Base-by-base conservation (phyloP, 1,284 basidiomycete species). In the Ustilago sp. region DNA sequence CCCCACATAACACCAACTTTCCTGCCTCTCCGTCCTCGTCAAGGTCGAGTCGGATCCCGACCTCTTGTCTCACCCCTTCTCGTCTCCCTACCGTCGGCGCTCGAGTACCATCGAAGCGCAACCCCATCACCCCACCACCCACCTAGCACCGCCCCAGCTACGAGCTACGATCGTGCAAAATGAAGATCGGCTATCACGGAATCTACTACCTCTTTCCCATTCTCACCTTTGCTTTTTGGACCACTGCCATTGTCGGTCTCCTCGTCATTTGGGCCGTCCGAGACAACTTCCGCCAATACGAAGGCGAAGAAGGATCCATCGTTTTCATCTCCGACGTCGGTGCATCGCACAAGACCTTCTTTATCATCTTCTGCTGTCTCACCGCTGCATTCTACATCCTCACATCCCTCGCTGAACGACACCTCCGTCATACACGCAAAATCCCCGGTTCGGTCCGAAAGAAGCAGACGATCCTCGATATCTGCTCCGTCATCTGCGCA, bases 291-390 rank as follows among this genome's bases (percentile, higher is more conserved):
- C 81, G 83, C 8, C 66, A 84, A 55, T 88, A 88, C 71, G 61
- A 80, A 83, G 13, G 3, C 11, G 57, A 85, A 38, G 86, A 88
- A 62, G 86, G 87, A 0, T 79, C 62, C 12, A 80, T 88, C 34
- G 87, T 88, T 9, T 89, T 87, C 70, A 87, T 89, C 70, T 87
- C 85, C n/a, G 87, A 89, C 77, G 87, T 88, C 11, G 88, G 88
- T 3, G 88, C 87, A 2, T 71, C 68, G 31, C 83, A 88, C 80
- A 64, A 74, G 34, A 74, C 81, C 2, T 82, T 74, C 45, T 83
- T 83, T 63, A 82, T 83, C 72, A 74, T 80, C 67, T 77, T 83
- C 38, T 78, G 74, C 55, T 62, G 47, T 19, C 59, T 67, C 54
- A 79, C 80, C 31, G 74, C 81, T 3, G 70, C 35, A 15, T 74